Conservation (phyloP, 192 early-diverging fungal genomes). For the Rhizophagus sp. region DNA sequence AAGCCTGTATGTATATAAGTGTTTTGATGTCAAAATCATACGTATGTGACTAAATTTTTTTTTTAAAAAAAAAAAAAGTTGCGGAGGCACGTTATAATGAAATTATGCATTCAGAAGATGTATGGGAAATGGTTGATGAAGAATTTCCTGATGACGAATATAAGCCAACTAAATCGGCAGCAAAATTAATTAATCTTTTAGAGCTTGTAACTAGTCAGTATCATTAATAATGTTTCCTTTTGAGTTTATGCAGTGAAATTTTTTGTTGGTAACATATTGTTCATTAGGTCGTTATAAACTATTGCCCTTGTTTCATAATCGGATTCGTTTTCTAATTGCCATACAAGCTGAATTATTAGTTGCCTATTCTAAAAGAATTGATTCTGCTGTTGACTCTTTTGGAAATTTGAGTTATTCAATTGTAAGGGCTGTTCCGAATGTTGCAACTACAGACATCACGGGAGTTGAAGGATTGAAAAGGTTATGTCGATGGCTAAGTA, state of each 20-base stretch:
- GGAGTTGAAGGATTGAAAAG: slow-evolving; percentile 46
- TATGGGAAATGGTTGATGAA: slow-evolving; percentile 64
- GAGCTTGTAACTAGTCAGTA: slow-evolving; percentile 60
- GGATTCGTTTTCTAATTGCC: slow-evolving; percentile 57
- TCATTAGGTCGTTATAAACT: slow-evolving; percentile 55
- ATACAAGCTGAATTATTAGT: slow-evolving; percentile 65
- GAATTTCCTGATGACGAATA: slow-evolving; percentile 52
- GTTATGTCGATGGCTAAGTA: slow-evolving; percentile 55
- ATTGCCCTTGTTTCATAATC: slow-evolving; percentile 59
- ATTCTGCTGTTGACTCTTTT: slow-evolving; percentile 52
- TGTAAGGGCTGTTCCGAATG: slow-evolving; percentile 53
- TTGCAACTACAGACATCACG: slow-evolving; percentile 44
- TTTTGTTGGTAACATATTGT: background rate
- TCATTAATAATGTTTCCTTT: slow-evolving; percentile 36
- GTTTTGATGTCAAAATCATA: background rate
- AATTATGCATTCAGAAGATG: slow-evolving; percentile 56
- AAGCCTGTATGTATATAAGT: slow-evolving; percentile 48
- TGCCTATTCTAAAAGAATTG: slow-evolving; percentile 53
- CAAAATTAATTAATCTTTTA: slow-evolving; percentile 58
- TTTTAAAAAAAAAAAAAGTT: slow-evolving; percentile 34
- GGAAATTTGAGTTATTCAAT: slow-evolving; percentile 54
- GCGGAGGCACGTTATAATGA: slow-evolving; percentile 63
- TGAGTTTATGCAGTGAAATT: background rate
- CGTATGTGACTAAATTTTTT: background rate
- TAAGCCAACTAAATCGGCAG: slow-evolving; percentile 63